phyloP scores from a whole-genome alignment of 2,329 filamentous ascomycete species.

The Boeremia lycopersici region DNA sequence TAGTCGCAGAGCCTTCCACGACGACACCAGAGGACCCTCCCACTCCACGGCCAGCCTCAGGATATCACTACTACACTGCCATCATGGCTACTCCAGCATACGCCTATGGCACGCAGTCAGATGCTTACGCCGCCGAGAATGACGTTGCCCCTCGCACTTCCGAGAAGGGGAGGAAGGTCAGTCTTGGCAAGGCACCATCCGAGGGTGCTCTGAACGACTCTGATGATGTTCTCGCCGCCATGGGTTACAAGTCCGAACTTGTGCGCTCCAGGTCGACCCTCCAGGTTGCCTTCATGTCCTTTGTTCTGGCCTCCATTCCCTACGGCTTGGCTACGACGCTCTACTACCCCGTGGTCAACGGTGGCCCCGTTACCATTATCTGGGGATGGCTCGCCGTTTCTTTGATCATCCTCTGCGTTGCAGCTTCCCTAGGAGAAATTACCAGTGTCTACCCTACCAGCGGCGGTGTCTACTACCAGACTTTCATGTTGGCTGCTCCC shows the following conservation, averaged over 20 bases:
- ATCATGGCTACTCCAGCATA: conserved; percentile 31
- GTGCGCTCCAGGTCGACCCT: conserved; percentile 68
- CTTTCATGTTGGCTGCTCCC: conserved; percentile 72
- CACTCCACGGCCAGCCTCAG: conserved; percentile 15
- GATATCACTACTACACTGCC: conserved; percentile 18
- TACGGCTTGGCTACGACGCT: conserved; percentile 75
- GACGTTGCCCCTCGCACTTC: conserved; percentile 27
- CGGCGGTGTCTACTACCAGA: conserved; percentile 79
- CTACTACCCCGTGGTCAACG: conserved; percentile 69
- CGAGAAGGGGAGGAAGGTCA: conserved; percentile 39
- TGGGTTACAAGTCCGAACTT: conserved; percentile 72
- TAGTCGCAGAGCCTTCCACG: conserved; percentile 25
- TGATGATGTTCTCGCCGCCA: conserved; percentile 66
- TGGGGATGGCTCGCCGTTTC: conserved; percentile 75
- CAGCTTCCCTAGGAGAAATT: conserved; percentile 73
- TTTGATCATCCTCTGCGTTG: conserved; percentile 71
- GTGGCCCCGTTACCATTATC: conserved; percentile 72
- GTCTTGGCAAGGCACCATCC: conserved; percentile 27
- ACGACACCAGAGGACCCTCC: conserved; percentile 21
- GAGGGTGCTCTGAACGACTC: conserved; percentile 52
- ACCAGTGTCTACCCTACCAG: conserved; percentile 78
- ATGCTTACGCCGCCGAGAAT: conserved; percentile 43
- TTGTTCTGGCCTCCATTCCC: conserved; percentile 75
- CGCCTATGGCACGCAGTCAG: conserved; percentile 39
- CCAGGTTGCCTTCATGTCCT: conserved; percentile 77